A percentile compares a stretch with the other conserved stretches of the same genome.
Conservation (phyloP, 352 stramenopile species). For the Halophytophthora batemanensis region DNA sequence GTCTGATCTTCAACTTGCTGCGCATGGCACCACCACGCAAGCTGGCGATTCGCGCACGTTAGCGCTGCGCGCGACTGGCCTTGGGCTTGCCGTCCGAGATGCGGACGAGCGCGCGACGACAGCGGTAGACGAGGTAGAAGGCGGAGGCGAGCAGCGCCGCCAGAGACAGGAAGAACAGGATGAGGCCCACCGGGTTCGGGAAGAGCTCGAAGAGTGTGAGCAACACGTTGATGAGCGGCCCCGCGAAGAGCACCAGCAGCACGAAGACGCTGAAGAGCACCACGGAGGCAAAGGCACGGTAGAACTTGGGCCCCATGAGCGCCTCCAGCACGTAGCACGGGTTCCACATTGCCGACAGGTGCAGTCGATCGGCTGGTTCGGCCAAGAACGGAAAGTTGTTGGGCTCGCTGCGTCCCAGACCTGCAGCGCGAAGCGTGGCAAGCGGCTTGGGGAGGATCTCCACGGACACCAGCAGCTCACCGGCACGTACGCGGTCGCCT, state of each 20-base stretch:
- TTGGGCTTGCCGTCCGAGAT: constrained; percentile 18
- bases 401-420: constrained; percentile 67
- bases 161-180: constrained; percentile 52
- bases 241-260: constrained; percentile 60
- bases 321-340: constrained; percentile 76
- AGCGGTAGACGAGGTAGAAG: constrained; percentile 56
- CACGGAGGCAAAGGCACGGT: constrained; percentile 62
- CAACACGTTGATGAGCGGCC: constrained; percentile 69
- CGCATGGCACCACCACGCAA: too few relatives aligned
- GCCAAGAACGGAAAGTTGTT: constrained; percentile 79
- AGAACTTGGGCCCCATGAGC: constrained; percentile 73
- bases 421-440: constrained; percentile 59
- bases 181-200: constrained; percentile 52
- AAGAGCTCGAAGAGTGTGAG: constrained; percentile 64
- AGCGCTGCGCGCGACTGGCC: constrained; percentile 17
- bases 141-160: constrained; percentile 32
- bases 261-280: constrained; percentile 55
- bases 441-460: constrained; percentile 66
- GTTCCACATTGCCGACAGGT: constrained; percentile 83
- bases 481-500: constrained; percentile 52
- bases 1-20: too few relatives aligned
- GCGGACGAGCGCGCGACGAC: constrained; percentile 43
- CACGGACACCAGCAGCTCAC: constrained; percentile 67
- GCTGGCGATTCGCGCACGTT: background rate
- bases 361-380: constrained; percentile 67